Base-by-base conservation (phyloP, 257 asterid species). In the Lithospermum erythrorhizon region DNA sequence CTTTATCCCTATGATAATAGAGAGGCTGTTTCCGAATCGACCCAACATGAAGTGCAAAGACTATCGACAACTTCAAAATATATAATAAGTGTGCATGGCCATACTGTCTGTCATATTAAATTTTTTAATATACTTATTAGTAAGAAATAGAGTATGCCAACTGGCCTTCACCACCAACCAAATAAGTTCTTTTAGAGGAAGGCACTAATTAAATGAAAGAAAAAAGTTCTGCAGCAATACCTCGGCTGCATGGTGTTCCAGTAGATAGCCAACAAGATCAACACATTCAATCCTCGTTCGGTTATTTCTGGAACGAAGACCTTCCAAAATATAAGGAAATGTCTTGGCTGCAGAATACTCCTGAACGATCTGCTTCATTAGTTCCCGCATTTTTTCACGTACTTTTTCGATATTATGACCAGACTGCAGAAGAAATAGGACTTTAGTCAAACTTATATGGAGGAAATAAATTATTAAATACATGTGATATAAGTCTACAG, bases 391-490 rank as follows among this genome's bases (percentile, higher is more conserved):
- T 68, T 89, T 89, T 72, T 87, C 99, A 27, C 99, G 77, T 59
- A 93, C 84, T 70, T 85, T 89, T 72, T 89, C 99, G 55, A 89
- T 93, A 75, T 93, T 93, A 69, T 93, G 97, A 21, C 99, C 99
- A 59, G 87, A 86, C 99, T 93, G 96, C 71, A 77, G 62, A 60
- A 3, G 72, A 68, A 27, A 27, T 27, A 54, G 22, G 32, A 27
- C 22, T 21, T 41, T 41, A 41, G 32, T 1, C 32, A 3, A 25
- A 25, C 29, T 5, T 25, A 25, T 25, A 5, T 25, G 29, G 29
- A 3, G 32, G 32, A 27, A 27, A 27, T 27, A 27, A 27, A 18
- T 41, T 1, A 41, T 14, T 41, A 14, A 41, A 27, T 13, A 3
- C 49, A 41, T 14, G 49, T 41, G 5, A 11, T 41, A 3, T 11